Conservation (phyloP, 2,329 filamentous ascomycete species). For the Fusarium nisikadoi region DNA sequence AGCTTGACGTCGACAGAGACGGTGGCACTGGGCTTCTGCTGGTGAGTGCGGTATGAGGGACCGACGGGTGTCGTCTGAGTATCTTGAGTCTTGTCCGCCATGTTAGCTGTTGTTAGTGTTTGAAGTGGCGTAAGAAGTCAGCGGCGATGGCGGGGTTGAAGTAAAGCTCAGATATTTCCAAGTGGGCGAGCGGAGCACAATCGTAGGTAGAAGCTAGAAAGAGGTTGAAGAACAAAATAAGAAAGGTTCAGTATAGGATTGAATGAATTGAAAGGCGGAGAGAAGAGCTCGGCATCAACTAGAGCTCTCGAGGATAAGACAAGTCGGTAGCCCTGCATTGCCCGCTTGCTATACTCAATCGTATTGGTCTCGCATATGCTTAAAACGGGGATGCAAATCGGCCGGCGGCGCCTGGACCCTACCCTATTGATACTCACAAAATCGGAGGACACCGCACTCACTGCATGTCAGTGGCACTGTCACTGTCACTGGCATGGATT, state of each 20-base stretch:
- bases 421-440: conserved; percentile 10
- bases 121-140: conserved; percentile 9
- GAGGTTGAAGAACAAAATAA: background rate
- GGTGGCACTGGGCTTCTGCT: conserved; percentile 85
- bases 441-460: conserved; percentile 35
- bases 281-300: conserved; percentile 26
- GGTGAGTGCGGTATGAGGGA: conserved; percentile 79
- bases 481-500: conserved; percentile 8
- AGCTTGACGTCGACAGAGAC: conserved; percentile 85
- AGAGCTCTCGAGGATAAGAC: conserved; percentile 36
- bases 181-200: conserved; percentile 11
- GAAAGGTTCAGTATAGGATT: conserved; percentile 16
- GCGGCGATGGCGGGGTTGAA: conserved; percentile 19
- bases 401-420: conserved; percentile 21
- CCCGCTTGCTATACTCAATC: conserved; percentile 16
- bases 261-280: conserved; percentile 28
- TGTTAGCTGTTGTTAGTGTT: conserved; percentile 33
- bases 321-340: conserved; percentile 35
- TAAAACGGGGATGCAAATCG: conserved; percentile 39
- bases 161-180: conserved; percentile 22
- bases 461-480: background rate
- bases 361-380: conserved; percentile 38
- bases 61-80: conserved; percentile 74
- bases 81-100: conserved; percentile 42
- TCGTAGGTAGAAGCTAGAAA: background rate